Conservation (phyloP, 148 eudicot species). For the Nepenthes mirabilis region DNA sequence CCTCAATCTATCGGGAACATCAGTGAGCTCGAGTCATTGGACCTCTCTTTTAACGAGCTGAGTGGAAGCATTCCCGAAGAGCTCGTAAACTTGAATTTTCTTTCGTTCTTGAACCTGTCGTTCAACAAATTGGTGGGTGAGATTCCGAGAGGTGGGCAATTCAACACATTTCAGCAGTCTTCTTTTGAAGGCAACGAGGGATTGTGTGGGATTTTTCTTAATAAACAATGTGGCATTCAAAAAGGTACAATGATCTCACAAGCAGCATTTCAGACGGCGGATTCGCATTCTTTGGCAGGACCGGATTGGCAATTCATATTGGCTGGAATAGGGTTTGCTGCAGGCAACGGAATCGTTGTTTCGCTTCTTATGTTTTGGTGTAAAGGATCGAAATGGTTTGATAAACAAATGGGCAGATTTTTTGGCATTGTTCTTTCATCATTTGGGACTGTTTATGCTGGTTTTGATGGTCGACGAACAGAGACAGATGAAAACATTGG, state of each 20-base stretch:
- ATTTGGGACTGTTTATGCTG: conserved; percentile 16
- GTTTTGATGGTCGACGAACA: conserved; percentile 7
- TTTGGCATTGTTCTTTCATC: conserved; percentile 11
- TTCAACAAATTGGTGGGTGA: conserved; percentile 16
- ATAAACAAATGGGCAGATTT: conserved; percentile 13
- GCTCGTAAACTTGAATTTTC: conserved; percentile 9
- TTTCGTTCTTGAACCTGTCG: conserved; percentile 17
- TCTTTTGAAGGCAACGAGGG: conserved; percentile 15
- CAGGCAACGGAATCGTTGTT: conserved; percentile 25
- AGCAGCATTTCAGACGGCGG: not conserved
- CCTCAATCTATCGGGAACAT: conserved; percentile 16
- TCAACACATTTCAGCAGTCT: conserved; percentile 13
- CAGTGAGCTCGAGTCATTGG: conserved; percentile 16
- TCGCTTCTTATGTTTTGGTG: conserved; percentile 21
- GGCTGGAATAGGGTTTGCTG: conserved; percentile 32
- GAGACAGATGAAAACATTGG: conserved; percentile 12
- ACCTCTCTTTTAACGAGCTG: conserved; percentile 25
- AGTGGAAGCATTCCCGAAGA: conserved; percentile 18
- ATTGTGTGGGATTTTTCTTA: conserved; percentile 13
- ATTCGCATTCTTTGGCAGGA: not conserved
- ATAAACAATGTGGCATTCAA: conserved; percentile 19
- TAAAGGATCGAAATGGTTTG: conserved; percentile 21
- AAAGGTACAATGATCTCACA: not conserved
- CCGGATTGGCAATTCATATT: conserved; percentile 26
- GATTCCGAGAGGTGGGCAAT: conserved; percentile 20